Evolutionary conservation across 2,329 filamentous ascomycete genomes (phyloP), one percentile per base, ranked within the genome.

Genomic region (Xylaria hypoxylon): DNA sequence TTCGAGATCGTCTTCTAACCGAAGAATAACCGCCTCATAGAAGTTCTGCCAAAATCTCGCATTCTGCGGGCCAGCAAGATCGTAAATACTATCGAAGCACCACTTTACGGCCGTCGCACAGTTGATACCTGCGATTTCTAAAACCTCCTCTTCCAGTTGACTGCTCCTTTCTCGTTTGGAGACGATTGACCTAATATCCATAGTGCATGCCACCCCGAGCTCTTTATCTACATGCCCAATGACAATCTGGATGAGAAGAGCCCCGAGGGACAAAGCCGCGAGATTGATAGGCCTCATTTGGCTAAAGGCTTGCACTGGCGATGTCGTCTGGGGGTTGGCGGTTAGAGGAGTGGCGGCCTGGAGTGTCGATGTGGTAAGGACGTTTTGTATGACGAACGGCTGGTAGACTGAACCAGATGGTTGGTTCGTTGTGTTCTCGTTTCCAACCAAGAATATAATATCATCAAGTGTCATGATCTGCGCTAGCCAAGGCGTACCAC

Each of bases 21-120:
- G 55, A 11, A 17, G 24, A 51, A 67, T 31, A 19, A 64, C 60
- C 3, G 55, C 60, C 31, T 60, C 50, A 19, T 57, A 44, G 44
- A 64, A 60, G 2, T 53, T 13, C 7, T 59, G 64, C 26, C 62
- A 68, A 11, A 57, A 65, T n/a, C 1, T 58, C 4, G 52, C 53
- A 24, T 62, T 58, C 35, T 62, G 28, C 38, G 59, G 42, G 1
- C 22, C 31, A 17, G 48, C 24, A 8, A 60, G 28, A 13, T 13
- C 5, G 22, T 42, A 47, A n/a, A 58, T 26, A 33, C 33, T 59
- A 38, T 57, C 40, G 5, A 65, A 31, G 17, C 65, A 58, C 65
- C 65, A 61, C 15, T 26, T 59, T 19, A 62, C 62, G 3, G 58
- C 52, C 4, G 24, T 28, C 19, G 47, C 33, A 51, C 62, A 59